Base-by-base conservation (phyloP, 768 basidiomycete species). In the Amanita rubescens region DNA sequence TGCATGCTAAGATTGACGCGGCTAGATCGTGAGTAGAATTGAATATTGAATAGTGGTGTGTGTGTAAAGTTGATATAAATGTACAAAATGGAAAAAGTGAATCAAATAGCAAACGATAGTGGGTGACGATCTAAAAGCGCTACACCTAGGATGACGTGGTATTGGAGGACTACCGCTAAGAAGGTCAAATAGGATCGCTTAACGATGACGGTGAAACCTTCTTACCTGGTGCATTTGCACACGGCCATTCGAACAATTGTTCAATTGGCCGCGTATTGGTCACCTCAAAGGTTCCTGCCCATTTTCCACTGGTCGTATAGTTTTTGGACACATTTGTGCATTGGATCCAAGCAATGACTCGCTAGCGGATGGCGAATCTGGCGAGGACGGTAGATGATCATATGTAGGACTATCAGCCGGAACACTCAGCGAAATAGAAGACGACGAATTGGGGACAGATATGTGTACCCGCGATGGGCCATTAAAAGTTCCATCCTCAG, bases 311-410 rank as follows among this genome's bases (percentile, higher is more conserved):
- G 59, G 30, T 32, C 54, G 54, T 45, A 59, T 59, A 49, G 51
- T 49, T 56, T 58, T 54, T 32, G 27, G 63, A 63, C 57, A 58
- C 58, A 48, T 57, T 50, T 35, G 61, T 8, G 22, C 6, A n/a
- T 58, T 57, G 48, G 65, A 59, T 56, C 60, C 60, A 52, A 75
- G 59, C 39, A 75, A 65, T 30, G 72, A 74, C 58, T 71, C 72
- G 59, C 69, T 68, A 20, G 66, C 67, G 39, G 71, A 51, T 17
- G 66, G 62, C 2, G 73, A 75, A 45, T 75, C 75, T 3, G 73
- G 72, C 25, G 76, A 74, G 48, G 78, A 77, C 37, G 71, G 72
- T 35, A 77, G 64, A 44, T 68, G 63, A 52, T 72, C 74, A 59
- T 76, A 79, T 53, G 67, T 63, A 39, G 64, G 56, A 24, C 65